These are phyloP conservation scores for Lactarius evosmus DNA, from an alignment of 768 basidiomycete species.

Conservation along the genomic window DNA sequence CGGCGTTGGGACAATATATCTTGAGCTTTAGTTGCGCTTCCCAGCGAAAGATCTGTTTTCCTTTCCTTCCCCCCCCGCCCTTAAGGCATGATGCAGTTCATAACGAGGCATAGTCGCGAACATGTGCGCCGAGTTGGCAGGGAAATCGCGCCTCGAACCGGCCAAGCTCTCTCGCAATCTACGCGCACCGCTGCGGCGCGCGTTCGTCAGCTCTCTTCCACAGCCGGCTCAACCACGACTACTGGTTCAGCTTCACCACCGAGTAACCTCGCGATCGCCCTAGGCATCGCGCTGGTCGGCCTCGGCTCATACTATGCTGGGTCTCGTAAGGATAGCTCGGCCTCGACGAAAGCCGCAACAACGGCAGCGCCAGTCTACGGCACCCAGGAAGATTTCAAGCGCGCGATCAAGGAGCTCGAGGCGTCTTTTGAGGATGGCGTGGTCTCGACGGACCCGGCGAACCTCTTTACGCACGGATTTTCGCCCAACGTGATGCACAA, in stretches of 20 bases:
- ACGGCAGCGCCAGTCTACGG: constrained; percentile 38
- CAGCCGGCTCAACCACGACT: background rate
- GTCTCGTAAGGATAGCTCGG: background rate
- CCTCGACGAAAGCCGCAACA: background rate
- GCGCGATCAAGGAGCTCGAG: constrained; percentile 54
- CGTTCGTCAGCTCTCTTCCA: background rate
- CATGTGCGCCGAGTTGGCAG: background rate
- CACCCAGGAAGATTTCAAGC: constrained; percentile 43
- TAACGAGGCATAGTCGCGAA: background rate
- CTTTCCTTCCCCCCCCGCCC: background rate
- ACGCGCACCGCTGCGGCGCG: background rate
- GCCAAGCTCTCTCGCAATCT: background rate
- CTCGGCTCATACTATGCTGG: background rate
- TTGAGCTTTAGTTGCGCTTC: background rate
- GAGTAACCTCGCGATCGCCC: background rate
- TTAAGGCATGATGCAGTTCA: background rate
- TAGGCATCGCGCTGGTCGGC: background rate
- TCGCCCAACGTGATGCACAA: constrained; percentile 71
- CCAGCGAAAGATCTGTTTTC: too few relatives aligned
- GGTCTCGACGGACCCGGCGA: constrained; percentile 51
- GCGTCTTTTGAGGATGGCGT: constrained; percentile 42
- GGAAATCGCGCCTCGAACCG: background rate
- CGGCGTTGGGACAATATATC: background rate
- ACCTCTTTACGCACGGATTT: constrained; percentile 55
- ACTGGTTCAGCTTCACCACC: background rate